Evolutionary conservation across 495 filamentous ascomycete genomes (phyloP), one percentile per base, ranked within the genome.

Genomic region (Podospora comata): DNA sequence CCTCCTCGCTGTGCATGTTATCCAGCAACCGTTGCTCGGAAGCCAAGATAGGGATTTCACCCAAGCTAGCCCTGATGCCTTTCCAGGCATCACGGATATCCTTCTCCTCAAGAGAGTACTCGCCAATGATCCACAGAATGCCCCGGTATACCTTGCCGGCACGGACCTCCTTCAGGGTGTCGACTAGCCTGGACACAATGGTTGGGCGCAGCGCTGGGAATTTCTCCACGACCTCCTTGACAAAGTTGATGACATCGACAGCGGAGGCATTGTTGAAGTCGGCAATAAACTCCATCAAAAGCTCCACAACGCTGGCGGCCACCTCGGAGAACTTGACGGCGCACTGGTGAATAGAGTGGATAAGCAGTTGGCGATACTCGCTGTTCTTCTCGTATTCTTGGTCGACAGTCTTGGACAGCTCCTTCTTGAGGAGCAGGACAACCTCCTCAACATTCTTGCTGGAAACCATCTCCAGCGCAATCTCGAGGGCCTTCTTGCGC

Each of bases 391-490:
- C 96, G 81, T 97, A 97, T 77, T 97, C 92, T 80, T 98, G 94
- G 77, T 99, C 94, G 48, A 98, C 91, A 0, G 96, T 98, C 85
- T 97, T 98, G 55, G 92, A 88, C 57, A 99, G 88, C 79, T 99
- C 96, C 76, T 97, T 98, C 82, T 98, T 98, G 34, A 99, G 85
- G 1, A 99, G 85, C 79, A 97, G 87, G 28, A 98, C 91, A 20
- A 98, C 96, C 73, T 98, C 96, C 76, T 98, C 95, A 5, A 99
- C 94, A 71, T 99, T 99, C 84, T 96, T 97, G 87, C 93, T 97
- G 0, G 93, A 94, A 15, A 98, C 92, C 95, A 99, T 97, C 71
- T 97, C 94, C 79, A 99, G 79, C 11, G 93, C 95, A 73, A 99
- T 92, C 59, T 85, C 84, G 23, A 99, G 87, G 44, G 95, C 92